Conservation (phyloP, 768 basidiomycete genomes). For the Auriscalpium vulgare region DNA sequence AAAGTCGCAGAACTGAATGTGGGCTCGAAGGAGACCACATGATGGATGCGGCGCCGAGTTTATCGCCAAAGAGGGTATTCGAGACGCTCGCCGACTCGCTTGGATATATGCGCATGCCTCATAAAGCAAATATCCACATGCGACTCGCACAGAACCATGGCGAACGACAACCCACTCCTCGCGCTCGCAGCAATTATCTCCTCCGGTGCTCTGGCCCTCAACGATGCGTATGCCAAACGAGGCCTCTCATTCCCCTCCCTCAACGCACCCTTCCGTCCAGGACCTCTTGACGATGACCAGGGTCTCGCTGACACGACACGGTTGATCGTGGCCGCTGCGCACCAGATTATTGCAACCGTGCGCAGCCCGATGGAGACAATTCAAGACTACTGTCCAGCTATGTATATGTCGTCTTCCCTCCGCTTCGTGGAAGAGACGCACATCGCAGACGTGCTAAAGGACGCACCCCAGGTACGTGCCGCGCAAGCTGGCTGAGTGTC, state of each 20-base stretch:
- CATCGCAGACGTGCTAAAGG: conserved; percentile 2
- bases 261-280: neutral
- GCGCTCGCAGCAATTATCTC: neutral
- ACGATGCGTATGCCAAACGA: neutral
- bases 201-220: neutral
- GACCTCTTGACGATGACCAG: neutral
- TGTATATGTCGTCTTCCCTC: conserved; percentile 1
- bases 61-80: too few relatives aligned
- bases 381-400: neutral
- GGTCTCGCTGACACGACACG: neutral
- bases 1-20: too few relatives aligned
- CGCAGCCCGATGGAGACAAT: neutral
- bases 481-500: neutral
- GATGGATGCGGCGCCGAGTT: too few relatives aligned
- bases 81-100: too few relatives aligned
- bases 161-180: neutral
- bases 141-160: neutral
- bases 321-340: conserved; percentile 1
- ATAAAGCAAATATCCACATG: too few relatives aligned
- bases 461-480: neutral
- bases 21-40: too few relatives aligned
- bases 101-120: too few relatives aligned
- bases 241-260: conserved; percentile 3
- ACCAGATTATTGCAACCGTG: conserved; percentile 3
- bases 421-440: neutral